phyloP scores from a whole-genome alignment of 192 early-diverging fungal species.

The Gorgonomyces haynaldii region DNA sequence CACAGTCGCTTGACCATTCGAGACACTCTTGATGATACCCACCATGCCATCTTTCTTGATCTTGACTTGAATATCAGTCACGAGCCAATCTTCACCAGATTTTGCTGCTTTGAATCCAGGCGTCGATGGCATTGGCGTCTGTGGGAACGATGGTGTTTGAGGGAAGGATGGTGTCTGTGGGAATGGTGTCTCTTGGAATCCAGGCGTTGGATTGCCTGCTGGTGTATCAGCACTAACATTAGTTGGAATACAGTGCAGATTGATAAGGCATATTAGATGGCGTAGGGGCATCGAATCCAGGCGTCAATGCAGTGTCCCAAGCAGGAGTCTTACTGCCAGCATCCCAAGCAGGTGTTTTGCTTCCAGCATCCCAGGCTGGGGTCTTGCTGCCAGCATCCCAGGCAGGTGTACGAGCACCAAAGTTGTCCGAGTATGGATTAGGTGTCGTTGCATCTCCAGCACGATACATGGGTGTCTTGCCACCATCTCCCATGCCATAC shows the following conservation, averaged over 20 bases:
- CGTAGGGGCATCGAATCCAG: constrained; percentile 25
- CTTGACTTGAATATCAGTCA: constrained; percentile 15
- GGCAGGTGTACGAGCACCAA: constrained; percentile 38
- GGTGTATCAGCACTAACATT: neutral
- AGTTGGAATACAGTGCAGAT: too few species aligned
- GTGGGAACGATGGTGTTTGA: constrained; percentile 16
- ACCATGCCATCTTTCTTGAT: constrained; percentile 8
- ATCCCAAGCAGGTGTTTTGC: constrained; percentile 60
- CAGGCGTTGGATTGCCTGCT: neutral
- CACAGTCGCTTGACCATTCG: constrained; percentile 5
- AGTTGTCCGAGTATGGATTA: constrained; percentile 10
- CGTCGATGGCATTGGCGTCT: constrained; percentile 15
- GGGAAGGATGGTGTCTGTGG: too few species aligned
- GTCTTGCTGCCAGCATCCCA: constrained; percentile 40
- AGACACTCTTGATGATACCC: constrained; percentile 11
- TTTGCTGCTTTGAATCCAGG: constrained; percentile 1
- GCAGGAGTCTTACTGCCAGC: constrained; percentile 51
- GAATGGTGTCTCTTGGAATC: constrained; percentile 9
- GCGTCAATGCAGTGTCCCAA: constrained; percentile 41
- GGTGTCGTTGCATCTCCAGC: constrained; percentile 13
- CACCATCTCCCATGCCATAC: constrained; percentile 1
- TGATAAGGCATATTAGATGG: constrained; percentile 18
- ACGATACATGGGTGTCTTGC: constrained; percentile 42
- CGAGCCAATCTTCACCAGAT: constrained; percentile 11
- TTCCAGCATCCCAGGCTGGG: constrained; percentile 47